Evolutionary conservation across 2,329 filamentous ascomycete species (phyloP), one percentile per base, ranked within the genome.

Genomic region (Fusarium irregulare): DNA sequence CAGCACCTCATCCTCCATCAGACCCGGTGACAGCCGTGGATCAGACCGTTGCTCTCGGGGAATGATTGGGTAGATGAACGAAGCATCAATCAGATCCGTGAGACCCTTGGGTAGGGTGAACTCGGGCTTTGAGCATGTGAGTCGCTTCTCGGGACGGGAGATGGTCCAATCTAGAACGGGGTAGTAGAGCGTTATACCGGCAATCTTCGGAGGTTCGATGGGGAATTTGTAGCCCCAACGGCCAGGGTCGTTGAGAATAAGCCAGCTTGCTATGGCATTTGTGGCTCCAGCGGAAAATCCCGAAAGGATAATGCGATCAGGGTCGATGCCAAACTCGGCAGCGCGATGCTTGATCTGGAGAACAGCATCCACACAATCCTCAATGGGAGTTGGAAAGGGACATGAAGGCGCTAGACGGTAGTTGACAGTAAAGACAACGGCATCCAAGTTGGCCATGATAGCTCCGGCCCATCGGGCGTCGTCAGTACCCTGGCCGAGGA

Each of bases 381-480:
- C 88, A 1, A 92, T 84, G 0, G 88, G 86, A 1, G 86, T 86
- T 1, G 89, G 90, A 74, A 90, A 91, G 0, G 89, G 89, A 68
- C 86, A 82, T 72, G 87, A 86, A 1, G 90, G 90, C 0, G 89
- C 89, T 4, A 91, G 83, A n/a, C 90, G 85, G 75, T 92, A 92
- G 72, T 91, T 88, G 70, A 91, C 88, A 3, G 86, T 87, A 65
- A 92, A 85, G 57, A 91, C 84, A 23, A 91, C 81, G 28, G 86
- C 88, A 55, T 87, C 83, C 14, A 86, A 80, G 7, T 83, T 80
- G 27, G 85, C 79, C 41, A 86, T 78, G 6, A 89, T 84, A 37
- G 83, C 80, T 6, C 84, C 82, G 8, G 86, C 87, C 82, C 89
- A 91, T 44, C 88, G 83, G 16, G 87, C 85, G 73, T 91, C 89